Conservation (phyloP, 257 asterid genomes). For the Solanum piurae region DNA sequence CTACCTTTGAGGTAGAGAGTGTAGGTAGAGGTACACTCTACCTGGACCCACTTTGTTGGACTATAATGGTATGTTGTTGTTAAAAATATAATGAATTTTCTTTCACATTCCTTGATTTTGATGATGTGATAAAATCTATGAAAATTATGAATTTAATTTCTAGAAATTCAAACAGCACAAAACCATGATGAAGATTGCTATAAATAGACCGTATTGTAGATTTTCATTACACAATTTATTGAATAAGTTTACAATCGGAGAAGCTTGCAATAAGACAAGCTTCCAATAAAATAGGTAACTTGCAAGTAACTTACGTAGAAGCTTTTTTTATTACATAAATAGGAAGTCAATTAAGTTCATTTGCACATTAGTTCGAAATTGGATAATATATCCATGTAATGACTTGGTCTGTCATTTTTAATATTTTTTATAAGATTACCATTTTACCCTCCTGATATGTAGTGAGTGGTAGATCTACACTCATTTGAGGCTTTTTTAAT, state of each 20-base stretch:
- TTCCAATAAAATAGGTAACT: not conserved
- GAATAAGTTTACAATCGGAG: not conserved
- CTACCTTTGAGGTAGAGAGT: not conserved
- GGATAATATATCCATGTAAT: not conserved
- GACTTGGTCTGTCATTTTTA: not conserved
- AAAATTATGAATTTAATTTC: too few species aligned
- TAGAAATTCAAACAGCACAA: not conserved
- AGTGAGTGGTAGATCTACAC: not conserved
- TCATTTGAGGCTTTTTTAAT: not conserved
- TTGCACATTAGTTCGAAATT: too few species aligned
- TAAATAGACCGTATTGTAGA: not conserved
- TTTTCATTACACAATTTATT: not conserved
- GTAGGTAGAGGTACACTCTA: not conserved
- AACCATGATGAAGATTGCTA: not conserved
- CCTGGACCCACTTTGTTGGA: not conserved
- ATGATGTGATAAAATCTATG: too few species aligned
- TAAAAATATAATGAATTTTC: too few species aligned
- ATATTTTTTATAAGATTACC: too few species aligned
- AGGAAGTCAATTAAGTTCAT: not conserved
- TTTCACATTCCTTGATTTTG: not conserved
- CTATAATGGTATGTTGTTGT: not conserved
- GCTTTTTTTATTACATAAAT: not conserved
- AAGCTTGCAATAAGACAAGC: not conserved
- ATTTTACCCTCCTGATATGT: not conserved
- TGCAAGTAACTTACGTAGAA: too few species aligned